A percentile compares a stretch with the other conserved stretches of the same genome.
Conservation (phyloP, 768 basidiomycete species). For the Suillus sp. region DNA sequence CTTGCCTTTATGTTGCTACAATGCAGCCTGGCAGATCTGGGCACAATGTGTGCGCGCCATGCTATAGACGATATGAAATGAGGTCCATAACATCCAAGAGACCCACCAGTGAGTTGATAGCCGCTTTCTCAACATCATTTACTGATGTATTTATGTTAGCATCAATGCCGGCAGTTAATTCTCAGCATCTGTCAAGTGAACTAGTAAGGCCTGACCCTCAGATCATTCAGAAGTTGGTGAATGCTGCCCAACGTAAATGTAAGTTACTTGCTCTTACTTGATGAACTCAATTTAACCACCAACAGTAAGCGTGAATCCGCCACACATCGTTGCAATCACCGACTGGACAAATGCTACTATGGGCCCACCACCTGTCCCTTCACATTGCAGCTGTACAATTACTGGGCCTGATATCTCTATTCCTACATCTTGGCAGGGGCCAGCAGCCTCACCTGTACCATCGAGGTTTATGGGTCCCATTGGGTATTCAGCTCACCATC, state of each 20-base stretch:
- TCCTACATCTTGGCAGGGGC: background rate
- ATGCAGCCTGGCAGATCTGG: background rate
- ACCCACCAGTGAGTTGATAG: background rate
- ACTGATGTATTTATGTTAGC: no score
- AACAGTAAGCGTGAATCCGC: background rate
- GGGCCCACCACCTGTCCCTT: no score
- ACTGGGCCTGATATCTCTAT: background rate
- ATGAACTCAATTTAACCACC: background rate
- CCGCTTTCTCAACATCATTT: no score
- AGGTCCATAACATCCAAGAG: background rate
- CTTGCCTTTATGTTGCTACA: constrained; percentile 10
- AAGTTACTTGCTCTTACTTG: no score
- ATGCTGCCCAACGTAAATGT: background rate
- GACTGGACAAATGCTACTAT: background rate
- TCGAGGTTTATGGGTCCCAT: background rate
- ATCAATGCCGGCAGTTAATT: no score
- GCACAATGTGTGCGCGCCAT: background rate
- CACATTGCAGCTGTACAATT: background rate
- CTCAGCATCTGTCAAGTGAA: no score
- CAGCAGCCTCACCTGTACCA: no score
- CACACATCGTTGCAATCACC: background rate
- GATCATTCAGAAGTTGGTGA: constrained; percentile 1
- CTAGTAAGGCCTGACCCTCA: background rate
- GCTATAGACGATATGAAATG: constrained; percentile 6
- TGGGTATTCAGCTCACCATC: constrained; percentile 13